phyloP scores from a whole-genome alignment of 179 eudicot genomes.

The Camellia oleifera region DNA sequence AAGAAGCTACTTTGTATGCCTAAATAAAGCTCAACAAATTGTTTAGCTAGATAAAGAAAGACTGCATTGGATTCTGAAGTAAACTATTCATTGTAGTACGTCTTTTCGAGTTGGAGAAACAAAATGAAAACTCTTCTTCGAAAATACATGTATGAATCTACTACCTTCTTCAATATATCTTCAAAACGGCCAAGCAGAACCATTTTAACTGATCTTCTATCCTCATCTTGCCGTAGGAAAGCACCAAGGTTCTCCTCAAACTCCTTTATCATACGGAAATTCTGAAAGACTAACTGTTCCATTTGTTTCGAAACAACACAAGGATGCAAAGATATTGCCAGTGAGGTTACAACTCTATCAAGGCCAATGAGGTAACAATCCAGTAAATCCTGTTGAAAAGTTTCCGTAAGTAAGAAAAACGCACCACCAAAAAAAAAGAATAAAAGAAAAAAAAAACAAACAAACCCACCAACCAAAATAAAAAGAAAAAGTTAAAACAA shows the following conservation, averaged over 20 bases:
- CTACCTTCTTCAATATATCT: slow-evolving; percentile 63
- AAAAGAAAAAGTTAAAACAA: neutral
- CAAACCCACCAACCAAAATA: neutral
- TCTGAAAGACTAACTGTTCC: slow-evolving; percentile 51
- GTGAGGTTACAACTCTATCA: slow-evolving; percentile 31
- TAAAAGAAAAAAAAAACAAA: neutral
- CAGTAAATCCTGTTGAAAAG: slow-evolving; percentile 51
- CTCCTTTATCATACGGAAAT: slow-evolving; percentile 55
- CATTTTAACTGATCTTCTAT: slow-evolving; percentile 47
- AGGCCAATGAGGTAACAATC: slow-evolving; percentile 67
- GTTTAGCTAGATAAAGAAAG: neutral
- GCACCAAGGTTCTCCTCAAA: slow-evolving; percentile 50
- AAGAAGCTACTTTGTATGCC: neutral
- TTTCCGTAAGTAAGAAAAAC: neutral
- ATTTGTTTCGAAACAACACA: slow-evolving; percentile 56
- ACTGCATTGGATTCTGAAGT: neutral
- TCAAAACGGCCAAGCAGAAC: slow-evolving; percentile 54
- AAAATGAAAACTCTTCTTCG: neutral
- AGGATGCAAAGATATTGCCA: slow-evolving; percentile 41
- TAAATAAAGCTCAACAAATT: neutral
- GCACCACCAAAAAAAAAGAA: neutral
- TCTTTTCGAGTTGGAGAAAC: neutral
- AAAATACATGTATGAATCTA: neutral
- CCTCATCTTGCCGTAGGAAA: slow-evolving; percentile 32
- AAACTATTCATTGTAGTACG: neutral